phyloP scores from a whole-genome alignment of 176 grass and related monocot species.

The Aechmea fasciata region DNA sequence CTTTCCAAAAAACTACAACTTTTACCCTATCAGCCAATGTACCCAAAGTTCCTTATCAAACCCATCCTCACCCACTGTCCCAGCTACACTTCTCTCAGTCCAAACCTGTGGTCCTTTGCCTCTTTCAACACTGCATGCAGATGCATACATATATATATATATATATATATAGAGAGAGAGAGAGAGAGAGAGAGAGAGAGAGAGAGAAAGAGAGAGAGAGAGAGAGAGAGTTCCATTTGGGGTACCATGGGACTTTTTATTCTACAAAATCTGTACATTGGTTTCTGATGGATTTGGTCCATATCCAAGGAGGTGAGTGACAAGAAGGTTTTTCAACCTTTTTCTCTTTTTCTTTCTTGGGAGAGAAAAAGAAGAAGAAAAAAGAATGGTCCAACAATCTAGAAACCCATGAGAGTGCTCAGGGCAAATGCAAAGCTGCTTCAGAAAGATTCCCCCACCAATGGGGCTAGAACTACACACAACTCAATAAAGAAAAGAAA shows the following conservation, averaged over 20 bases:
- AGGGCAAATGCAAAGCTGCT: slow-evolving; percentile 30
- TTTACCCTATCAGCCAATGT: not conserved
- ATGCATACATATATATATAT: not conserved
- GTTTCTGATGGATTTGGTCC: not conserved
- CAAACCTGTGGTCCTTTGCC: no score
- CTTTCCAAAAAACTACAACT: not conserved
- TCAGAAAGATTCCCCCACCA: slow-evolving; percentile 43
- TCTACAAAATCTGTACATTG: not conserved
- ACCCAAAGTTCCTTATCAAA: not conserved
- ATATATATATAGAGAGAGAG: not conserved
- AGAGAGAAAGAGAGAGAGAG: no score
- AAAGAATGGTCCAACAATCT: not conserved
- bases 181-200: no score
- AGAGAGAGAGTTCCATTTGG: no score
- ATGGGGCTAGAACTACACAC: slow-evolving; percentile 18
- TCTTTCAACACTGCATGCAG: not conserved
- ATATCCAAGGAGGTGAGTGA: not conserved
- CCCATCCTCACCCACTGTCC: not conserved
- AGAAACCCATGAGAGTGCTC: slow-evolving; percentile 11
- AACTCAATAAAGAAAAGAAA: not conserved
- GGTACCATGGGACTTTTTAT: no score
- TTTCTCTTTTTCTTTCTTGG: no score
- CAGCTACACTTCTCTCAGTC: no score
- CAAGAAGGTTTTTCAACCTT: not conserved
- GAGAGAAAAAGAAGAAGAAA: no score